Conservation (phyloP, 768 basidiomycete genomes). For the Boletales sp. region DNA sequence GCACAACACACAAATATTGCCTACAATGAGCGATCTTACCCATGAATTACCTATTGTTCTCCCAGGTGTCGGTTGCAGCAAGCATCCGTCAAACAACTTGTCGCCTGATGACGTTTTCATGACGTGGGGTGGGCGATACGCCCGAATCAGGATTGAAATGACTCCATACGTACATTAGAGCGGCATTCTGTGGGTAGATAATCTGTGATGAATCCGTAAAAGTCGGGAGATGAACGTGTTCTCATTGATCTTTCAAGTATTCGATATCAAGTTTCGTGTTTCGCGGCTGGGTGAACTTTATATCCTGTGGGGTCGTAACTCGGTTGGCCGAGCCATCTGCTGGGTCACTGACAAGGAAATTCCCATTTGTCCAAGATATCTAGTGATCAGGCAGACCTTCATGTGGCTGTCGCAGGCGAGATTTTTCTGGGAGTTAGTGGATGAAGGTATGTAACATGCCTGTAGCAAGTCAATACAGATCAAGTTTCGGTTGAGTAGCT, state of each 20-base stretch:
- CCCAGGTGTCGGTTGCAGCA: background rate
- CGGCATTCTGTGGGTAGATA: background rate
- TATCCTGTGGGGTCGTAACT: constrained; percentile 4
- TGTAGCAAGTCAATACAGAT: too few species aligned
- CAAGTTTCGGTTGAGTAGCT: too few species aligned
- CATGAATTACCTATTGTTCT: background rate
- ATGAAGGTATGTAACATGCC: too few species aligned
- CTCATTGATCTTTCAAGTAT: constrained; percentile 3
- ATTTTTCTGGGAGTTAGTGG: too few species aligned
- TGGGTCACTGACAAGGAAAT: background rate
- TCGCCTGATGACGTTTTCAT: constrained; percentile 7
- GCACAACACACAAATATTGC: background rate
- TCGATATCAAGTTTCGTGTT: background rate
- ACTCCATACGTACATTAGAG: too few species aligned
- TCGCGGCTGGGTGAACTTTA: constrained; percentile 1
- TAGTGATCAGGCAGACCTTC: background rate
- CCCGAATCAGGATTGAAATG: too few species aligned
- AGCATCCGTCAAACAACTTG: background rate
- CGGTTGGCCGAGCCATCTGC: background rate
- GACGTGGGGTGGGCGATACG: background rate
- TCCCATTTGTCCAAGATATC: background rate
- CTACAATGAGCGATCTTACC: background rate
- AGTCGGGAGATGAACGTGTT: too few species aligned
- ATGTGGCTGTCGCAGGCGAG: too few species aligned
- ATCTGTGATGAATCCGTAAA: background rate